Conservation (phyloP, 2,329 filamentous ascomycete species). For the Pseudogymnoascus sp. region DNA sequence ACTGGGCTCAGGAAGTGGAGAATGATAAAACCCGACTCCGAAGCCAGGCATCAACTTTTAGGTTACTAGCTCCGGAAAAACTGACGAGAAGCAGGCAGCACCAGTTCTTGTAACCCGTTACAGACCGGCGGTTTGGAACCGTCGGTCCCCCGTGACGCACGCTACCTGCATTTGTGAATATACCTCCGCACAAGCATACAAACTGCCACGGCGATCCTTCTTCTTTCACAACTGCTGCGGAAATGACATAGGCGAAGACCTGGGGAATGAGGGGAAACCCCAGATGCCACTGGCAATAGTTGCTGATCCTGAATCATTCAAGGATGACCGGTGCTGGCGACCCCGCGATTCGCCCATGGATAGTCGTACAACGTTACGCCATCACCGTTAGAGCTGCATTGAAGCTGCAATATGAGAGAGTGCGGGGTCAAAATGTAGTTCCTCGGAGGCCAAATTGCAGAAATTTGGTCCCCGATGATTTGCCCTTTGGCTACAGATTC, state of each 20-base stretch:
- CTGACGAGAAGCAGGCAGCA: no score
- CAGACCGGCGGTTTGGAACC: no score
- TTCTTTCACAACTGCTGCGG: not conserved
- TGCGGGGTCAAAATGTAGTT: not conserved
- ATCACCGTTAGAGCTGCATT: not conserved
- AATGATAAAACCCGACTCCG: no score
- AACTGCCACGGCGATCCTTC: slow-evolving; percentile 2
- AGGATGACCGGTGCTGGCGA: not conserved
- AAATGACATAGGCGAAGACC: not conserved
- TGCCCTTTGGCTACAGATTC: not conserved
- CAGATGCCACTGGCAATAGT: not conserved
- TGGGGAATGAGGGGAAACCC: slow-evolving; percentile 1
- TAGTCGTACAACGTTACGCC: slow-evolving; percentile 5
- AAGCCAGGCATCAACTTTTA: no score
- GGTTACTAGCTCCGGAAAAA: no score
- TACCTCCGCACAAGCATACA: not conserved
- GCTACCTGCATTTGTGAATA: slow-evolving; percentile 4
- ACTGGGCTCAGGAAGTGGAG: no score
- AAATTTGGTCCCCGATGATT: not conserved
- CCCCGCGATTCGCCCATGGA: not conserved
- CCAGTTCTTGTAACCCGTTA: no score
- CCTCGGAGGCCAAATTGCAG: not conserved
- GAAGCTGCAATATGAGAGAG: not conserved
- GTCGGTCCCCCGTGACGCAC: no score
- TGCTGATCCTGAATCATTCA: not conserved